Evolutionary conservation across 2,329 filamentous ascomycete species (phyloP).

Genomic region (Cladosporium velox): DNA sequence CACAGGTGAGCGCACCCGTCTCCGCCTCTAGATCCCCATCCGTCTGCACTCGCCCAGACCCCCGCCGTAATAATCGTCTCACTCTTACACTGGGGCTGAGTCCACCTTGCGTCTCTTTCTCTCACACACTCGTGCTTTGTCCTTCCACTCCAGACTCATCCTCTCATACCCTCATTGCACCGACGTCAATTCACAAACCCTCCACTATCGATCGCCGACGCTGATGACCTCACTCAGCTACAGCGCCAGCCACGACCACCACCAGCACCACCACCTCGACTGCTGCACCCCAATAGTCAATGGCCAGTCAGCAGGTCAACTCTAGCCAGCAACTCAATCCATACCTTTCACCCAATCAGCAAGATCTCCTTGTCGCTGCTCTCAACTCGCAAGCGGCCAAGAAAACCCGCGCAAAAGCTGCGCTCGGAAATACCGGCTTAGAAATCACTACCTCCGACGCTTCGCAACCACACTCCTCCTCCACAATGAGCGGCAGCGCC

Average conservation of each 20-base stretch:
- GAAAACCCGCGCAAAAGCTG: slow-evolving; percentile 16
- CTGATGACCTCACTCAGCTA: slow-evolving; percentile 20
- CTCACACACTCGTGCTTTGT: not conserved
- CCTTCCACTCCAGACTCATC: not conserved
- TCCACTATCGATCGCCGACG: slow-evolving; percentile 7
- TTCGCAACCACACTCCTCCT: slow-evolving; percentile 20
- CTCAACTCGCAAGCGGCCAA: slow-evolving; percentile 44
- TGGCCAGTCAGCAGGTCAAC: slow-evolving; percentile 17
- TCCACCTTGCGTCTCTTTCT: slow-evolving; percentile 1
- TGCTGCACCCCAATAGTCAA: slow-evolving; percentile 14
- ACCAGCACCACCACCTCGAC: not conserved
- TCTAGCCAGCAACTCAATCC: slow-evolving; percentile 36
- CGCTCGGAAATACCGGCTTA: slow-evolving; percentile 18
- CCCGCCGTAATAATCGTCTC: slow-evolving; percentile 11
- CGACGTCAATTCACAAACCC: not conserved
- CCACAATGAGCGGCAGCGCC: slow-evolving; percentile 28
- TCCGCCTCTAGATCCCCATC: not conserved
- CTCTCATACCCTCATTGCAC: not conserved
- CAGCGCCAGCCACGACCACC: not conserved
- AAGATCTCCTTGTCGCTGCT: slow-evolving; percentile 51
- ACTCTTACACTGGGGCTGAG: slow-evolving; percentile 16
- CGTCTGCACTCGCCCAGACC: slow-evolving; percentile 10
- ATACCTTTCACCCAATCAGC: slow-evolving; percentile 50
- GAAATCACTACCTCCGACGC: slow-evolving; percentile 21
- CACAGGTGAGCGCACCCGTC: slow-evolving; percentile 9